Evolutionary conservation across 2,329 filamentous ascomycete species (phyloP).

Genomic region (Penicillium sp.): DNA sequence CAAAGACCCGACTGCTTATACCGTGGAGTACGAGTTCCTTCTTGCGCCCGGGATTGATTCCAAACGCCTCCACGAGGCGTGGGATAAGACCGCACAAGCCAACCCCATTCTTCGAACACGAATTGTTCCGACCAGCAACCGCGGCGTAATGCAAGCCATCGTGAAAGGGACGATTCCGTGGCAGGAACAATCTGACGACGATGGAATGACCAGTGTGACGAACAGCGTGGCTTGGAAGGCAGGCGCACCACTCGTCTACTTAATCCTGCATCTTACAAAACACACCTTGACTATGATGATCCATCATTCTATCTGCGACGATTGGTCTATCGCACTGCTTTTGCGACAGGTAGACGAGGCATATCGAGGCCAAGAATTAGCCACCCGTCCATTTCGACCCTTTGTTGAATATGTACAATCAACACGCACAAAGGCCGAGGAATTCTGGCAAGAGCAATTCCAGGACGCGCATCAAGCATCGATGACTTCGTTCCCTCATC

Average conservation of each 20-base stretch:
- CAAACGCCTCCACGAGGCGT: too few relatives aligned
- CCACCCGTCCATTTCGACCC: constrained; percentile 14
- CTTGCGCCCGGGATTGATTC: constrained; percentile 3
- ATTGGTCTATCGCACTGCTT: constrained; percentile 23
- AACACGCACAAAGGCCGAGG: too few relatives aligned
- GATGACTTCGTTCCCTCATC: too few relatives aligned
- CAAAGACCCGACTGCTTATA: constrained; percentile 15
- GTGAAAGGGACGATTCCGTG: constrained; percentile 10
- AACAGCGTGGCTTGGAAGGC: too few relatives aligned
- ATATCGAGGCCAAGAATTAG: constrained; percentile 13
- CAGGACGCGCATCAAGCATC: too few relatives aligned
- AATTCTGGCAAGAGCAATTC: too few relatives aligned
- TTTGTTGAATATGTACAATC: constrained; percentile 16
- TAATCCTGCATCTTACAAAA: too few relatives aligned
- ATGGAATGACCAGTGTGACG: too few relatives aligned
- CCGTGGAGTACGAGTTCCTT: constrained; percentile 12
- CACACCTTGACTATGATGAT: too few relatives aligned
- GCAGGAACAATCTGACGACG: constrained; percentile 13
- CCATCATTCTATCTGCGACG: constrained; percentile 17
- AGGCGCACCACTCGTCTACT: too few relatives aligned
- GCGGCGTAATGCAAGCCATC: constrained; percentile 15
- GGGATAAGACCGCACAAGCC: constrained; percentile 9
- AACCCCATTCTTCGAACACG: constrained; percentile 19
- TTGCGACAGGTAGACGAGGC: constrained; percentile 14
- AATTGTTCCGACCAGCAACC: constrained; percentile 11